Base-by-base conservation (phyloP, 768 basidiomycete genomes). In the Chalciporus chontae region DNA sequence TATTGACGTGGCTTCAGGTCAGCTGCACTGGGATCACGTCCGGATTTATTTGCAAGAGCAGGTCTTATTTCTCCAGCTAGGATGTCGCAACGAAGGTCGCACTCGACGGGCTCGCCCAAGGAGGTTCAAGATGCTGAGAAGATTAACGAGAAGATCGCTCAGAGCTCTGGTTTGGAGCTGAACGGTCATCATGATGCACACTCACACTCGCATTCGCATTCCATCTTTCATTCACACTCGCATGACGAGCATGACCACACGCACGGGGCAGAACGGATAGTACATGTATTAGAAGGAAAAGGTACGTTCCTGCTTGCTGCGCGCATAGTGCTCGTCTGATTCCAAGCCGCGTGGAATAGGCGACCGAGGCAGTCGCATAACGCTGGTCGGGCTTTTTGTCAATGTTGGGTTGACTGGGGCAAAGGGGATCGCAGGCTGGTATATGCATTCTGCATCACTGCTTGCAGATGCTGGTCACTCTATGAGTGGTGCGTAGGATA, bases 391-490 rank as follows among this genome's bases (percentile, higher is more conserved):
- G 1, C 73, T 98, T 29, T 76, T 82, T 46, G 76, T 86, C 45
- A 98, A 98, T 60, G 73, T 98, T 29, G 81, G 75, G 6, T 71
- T 99, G 55, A 96, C 94, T 0, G 73, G 73, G 14, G 75, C 84
- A 26, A 99, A 99, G 67, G 95, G 93, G 34, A 61, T 77, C 10
- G 94, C 95, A 34, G 96, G 94, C 18, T 87, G 87, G 80, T 84
- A 80, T 63, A 79, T 90, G 78, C 93, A 97, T 60, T 93, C 90
- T 6, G 92, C 93, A 8, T 84, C 91, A 0, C 72, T 98, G 38
- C 75, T 98, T 14, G 95, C 95, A 3, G 95, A 97, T 58, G 94
- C 94, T 0, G 94, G 90, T 19, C 95, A 99, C 65, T 91, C 89
- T 0, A 52, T 90, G 53, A 90, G 89, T 61, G 92, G 89, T 90